A percentile compares a stretch with the other conserved stretches of the same genome.
These are phyloP conservation scores for Camelina laxa DNA, from an alignment of 345 rosid species.

Conservation along the genomic window DNA sequence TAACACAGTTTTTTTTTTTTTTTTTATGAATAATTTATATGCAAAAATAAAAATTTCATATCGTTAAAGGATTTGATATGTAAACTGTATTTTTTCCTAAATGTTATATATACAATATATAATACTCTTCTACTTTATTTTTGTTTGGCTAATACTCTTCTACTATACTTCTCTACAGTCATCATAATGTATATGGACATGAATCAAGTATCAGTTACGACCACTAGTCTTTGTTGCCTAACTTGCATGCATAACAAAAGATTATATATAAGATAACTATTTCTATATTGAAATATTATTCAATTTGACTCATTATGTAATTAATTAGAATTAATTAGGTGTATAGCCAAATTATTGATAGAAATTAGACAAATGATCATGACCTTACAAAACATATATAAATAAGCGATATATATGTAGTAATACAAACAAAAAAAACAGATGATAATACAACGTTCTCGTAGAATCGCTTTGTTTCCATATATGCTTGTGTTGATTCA, in stretches of 20 bases:
- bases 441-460: too few relatives aligned
- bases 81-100: neutral
- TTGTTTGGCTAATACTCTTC: too few relatives aligned
- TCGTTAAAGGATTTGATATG: neutral
- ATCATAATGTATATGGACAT: slow-evolving; percentile 5
- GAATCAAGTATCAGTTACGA: neutral
- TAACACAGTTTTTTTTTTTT: too few relatives aligned
- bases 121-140: too few relatives aligned
- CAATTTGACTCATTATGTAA: neutral
- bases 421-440: too few relatives aligned
- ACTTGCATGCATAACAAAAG: neutral
- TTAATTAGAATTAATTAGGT: slow-evolving; percentile 6
- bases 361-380: slow-evolving; percentile 4
- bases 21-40: too few relatives aligned
- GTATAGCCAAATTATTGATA: slow-evolving; percentile 1
- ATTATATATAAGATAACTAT: neutral
- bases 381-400: neutral
- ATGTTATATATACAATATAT: neutral
- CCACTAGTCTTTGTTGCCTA: neutral
- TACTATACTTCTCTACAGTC: neutral
- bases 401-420: too few relatives aligned
- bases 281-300: neutral
- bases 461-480: neutral
- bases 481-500: neutral
- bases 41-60: too few relatives aligned